phyloP scores from a whole-genome alignment of 1,284 basidiomycete species.

The Cutaneotrichosporon sp. region DNA sequence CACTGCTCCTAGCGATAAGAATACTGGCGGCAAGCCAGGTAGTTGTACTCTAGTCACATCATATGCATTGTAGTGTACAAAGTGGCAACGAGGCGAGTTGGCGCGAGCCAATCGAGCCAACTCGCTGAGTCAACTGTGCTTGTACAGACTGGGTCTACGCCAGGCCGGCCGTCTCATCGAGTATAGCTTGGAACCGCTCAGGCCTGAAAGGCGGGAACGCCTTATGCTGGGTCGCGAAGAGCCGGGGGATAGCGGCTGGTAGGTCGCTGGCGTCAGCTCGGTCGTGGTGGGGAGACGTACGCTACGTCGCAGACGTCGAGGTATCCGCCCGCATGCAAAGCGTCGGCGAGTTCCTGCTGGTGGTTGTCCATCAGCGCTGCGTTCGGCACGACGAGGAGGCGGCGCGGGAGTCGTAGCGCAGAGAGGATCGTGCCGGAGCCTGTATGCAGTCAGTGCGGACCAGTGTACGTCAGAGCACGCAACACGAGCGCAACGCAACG shows the following conservation, averaged over 20 bases:
- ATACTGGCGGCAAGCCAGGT: no score
- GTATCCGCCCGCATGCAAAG: slow-evolving; percentile 60
- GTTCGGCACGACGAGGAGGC: slow-evolving; percentile 85
- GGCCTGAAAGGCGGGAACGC: slow-evolving; percentile 21
- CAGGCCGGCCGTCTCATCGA: slow-evolving; percentile 17
- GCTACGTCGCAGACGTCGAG: slow-evolving; percentile 55
- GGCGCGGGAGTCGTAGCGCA: slow-evolving; percentile 61
- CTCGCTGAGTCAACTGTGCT: no score
- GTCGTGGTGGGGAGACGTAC: slow-evolving; percentile 21
- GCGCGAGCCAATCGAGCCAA: no score
- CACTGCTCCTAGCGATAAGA: no score
- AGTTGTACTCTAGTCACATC: no score
- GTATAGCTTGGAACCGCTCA: slow-evolving; percentile 8
- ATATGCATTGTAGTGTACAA: no score
- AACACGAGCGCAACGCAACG: no score
- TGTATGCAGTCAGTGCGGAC: slow-evolving; percentile 45
- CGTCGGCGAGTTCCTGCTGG: slow-evolving; percentile 78
- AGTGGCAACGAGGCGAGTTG: no score
- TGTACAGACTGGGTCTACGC: no score
- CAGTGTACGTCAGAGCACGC: background rate
- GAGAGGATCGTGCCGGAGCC: slow-evolving; percentile 93
- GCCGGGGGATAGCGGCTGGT: background rate
- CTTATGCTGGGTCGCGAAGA: slow-evolving; percentile 1
- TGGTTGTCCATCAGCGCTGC: slow-evolving; percentile 85
- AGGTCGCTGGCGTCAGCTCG: slow-evolving; percentile 7